A percentile compares a stretch with the other conserved stretches of the same genome.
phyloP scores from a whole-genome alignment of 768 basidiomycete genomes.

The Pisolithus sp. region DNA sequence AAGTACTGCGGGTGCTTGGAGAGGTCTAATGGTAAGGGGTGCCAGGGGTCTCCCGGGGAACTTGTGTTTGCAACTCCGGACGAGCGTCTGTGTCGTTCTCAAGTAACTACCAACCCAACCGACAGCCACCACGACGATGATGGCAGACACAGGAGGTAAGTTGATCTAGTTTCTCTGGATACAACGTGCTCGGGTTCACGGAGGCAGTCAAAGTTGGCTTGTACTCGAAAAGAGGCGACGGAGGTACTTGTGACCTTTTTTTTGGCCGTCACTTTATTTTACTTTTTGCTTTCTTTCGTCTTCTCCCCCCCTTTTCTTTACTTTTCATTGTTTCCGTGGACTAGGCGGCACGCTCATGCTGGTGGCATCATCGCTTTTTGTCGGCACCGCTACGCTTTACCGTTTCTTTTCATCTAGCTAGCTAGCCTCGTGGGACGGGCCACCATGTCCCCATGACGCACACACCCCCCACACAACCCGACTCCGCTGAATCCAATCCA shows the following conservation, averaged over 20 bases:
- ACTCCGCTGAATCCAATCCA: conserved; percentile 30
- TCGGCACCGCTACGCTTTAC: conserved; percentile 39
- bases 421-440: conserved; percentile 39
- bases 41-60: conserved; percentile 13
- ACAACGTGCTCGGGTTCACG: conserved; percentile 20
- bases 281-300: conserved; percentile 28
- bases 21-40: conserved; percentile 1
- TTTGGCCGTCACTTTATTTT: conserved; percentile 4
- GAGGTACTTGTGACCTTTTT: conserved; percentile 30
- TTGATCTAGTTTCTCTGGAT: conserved; percentile 9
- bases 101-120: conserved; percentile 20
- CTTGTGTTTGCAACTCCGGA: conserved; percentile 21
- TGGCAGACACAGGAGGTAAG: conserved; percentile 58
- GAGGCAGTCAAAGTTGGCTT: conserved; percentile 22
- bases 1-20: conserved; percentile 9
- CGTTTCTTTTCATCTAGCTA: conserved; percentile 44
- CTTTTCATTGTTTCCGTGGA: conserved; percentile 7
- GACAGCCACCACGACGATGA: conserved; percentile 11
- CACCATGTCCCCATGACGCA: neutral
- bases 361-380: conserved; percentile 42
- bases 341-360: conserved; percentile 40
- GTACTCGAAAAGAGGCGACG: conserved; percentile 27
- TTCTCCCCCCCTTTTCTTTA: conserved; percentile 31
- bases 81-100: conserved; percentile 1
- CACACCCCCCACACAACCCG: conserved; percentile 28